phyloP scores from a whole-genome alignment of 768 basidiomycete species.

The Rhizopogon salebrosus region DNA sequence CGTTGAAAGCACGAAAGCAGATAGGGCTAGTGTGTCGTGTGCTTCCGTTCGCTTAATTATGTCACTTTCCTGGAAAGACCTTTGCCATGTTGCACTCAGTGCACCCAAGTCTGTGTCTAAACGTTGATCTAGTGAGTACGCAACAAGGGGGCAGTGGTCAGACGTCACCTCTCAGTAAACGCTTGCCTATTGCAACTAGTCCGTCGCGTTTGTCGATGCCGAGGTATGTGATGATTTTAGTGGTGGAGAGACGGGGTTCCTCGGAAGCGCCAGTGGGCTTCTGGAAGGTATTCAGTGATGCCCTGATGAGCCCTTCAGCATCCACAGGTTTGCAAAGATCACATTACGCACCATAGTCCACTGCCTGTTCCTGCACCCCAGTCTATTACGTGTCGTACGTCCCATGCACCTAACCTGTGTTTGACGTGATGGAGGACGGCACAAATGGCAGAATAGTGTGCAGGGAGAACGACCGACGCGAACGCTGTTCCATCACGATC shows the following conservation, averaged over 20 bases:
- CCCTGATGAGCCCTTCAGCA: slow-evolving; percentile 43
- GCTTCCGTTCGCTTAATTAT: slow-evolving; percentile 37
- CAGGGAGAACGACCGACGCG: slow-evolving; percentile 78
- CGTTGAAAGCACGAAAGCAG: slow-evolving; percentile 82
- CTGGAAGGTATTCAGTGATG: slow-evolving; percentile 62
- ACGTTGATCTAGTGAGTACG: slow-evolving; percentile 11
- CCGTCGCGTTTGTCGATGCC: slow-evolving; percentile 78
- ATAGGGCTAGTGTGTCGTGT: slow-evolving; percentile 60
- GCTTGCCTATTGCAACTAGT: slow-evolving; percentile 60
- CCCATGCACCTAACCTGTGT: slow-evolving; percentile 60
- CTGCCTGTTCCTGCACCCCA: slow-evolving; percentile 84
- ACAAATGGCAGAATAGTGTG: slow-evolving; percentile 76
- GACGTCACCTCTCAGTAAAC: slow-evolving; percentile 47
- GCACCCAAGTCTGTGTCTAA: slow-evolving; percentile 45
- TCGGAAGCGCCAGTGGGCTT: slow-evolving; percentile 24
- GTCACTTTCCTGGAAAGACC: slow-evolving; percentile 47
- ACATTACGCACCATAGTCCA: slow-evolving; percentile 64
- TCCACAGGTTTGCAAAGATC: background rate
- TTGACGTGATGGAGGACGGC: slow-evolving; percentile 69
- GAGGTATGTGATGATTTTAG: slow-evolving; percentile 56
- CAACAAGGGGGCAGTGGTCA: slow-evolving; percentile 11
- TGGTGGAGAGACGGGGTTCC: slow-evolving; percentile 35
- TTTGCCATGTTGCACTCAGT: slow-evolving; percentile 49
- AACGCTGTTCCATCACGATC: slow-evolving; percentile 80
- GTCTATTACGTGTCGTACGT: slow-evolving; percentile 61